Conservation (phyloP, 2,329 filamentous ascomycete species). For the Pestalotiopsis sp. region DNA sequence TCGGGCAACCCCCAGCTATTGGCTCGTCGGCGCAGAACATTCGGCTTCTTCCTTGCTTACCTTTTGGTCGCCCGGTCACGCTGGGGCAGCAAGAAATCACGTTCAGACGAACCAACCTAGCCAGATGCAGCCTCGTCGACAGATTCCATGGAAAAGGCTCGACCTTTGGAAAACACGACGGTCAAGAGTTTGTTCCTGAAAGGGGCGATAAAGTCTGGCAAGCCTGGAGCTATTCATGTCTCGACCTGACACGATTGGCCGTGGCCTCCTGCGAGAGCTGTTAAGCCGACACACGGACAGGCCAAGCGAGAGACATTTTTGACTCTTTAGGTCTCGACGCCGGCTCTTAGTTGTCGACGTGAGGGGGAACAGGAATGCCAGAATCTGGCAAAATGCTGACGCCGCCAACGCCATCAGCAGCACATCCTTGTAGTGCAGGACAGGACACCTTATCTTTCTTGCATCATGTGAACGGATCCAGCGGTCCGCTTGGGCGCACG, state of each 20-base stretch:
- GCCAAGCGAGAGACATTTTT: neutral
- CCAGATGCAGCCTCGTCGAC: neutral
- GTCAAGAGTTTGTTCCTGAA: neutral
- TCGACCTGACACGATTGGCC: neutral
- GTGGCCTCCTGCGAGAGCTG: neutral
- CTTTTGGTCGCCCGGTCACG: neutral
- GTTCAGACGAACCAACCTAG: neutral
- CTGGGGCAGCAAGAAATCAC: neutral
- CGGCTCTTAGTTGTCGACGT: neutral
- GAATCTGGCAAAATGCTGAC: neutral
- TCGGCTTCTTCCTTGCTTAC: neutral
- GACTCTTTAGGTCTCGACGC: neutral
- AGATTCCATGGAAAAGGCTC: neutral
- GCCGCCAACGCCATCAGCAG: neutral
- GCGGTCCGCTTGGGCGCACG: neutral
- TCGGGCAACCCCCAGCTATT: neutral
- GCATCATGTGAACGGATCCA: conserved; percentile 2
- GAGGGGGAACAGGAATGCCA: neutral
- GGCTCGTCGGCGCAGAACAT: conserved; percentile 3
- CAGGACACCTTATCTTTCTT: conserved; percentile 3
- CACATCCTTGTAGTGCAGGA: neutral
- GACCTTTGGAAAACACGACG: neutral
- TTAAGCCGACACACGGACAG: neutral
- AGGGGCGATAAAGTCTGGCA: neutral
- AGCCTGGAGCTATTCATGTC: neutral